A percentile compares a stretch with the other conserved stretches of the same genome.
Conservation (phyloP, 768 basidiomycete species). For the Hirschioporus abietinus region DNA sequence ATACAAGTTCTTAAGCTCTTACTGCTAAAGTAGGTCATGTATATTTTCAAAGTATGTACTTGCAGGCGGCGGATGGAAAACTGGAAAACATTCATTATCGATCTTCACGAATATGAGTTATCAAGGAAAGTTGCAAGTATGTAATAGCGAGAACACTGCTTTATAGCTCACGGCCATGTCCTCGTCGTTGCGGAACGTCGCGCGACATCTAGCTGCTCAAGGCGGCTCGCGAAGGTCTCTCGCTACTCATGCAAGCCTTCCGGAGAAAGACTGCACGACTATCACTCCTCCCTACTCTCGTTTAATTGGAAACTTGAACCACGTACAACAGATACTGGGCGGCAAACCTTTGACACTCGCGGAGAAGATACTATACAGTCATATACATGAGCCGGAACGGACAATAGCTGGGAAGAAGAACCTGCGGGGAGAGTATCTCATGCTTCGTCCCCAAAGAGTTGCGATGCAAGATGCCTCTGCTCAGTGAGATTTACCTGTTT, state of each 20-base stretch:
- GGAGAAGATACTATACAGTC: slow-evolving; percentile 96
- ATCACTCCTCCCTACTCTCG: slow-evolving; percentile 83
- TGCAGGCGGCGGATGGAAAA: too few species aligned
- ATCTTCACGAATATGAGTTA: too few species aligned
- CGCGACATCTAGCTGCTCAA: background rate
- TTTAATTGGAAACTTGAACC: slow-evolving; percentile 64
- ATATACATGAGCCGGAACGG: slow-evolving; percentile 75
- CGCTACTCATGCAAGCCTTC: slow-evolving; percentile 35
- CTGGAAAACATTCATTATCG: too few species aligned
- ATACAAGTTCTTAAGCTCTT: too few species aligned
- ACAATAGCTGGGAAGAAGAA: slow-evolving; percentile 58
- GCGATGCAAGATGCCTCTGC: slow-evolving; percentile 96
- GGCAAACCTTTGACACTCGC: slow-evolving; percentile 85
- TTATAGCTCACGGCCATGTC: background rate
- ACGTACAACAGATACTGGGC: slow-evolving; percentile 61
- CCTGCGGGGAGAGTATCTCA: slow-evolving; percentile 87
- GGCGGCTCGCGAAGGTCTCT: slow-evolving; percentile 20
- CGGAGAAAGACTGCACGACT: slow-evolving; percentile 55
- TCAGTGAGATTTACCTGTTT: slow-evolving; percentile 51
- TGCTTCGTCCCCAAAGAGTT: slow-evolving; percentile 86
- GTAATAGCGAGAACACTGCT: too few species aligned
- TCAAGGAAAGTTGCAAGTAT: too few species aligned
- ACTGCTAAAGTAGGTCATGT: too few species aligned
- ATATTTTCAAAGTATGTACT: too few species aligned
- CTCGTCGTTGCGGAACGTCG: background rate